Base-by-base conservation (phyloP, 441 rosid species). In the Manihot esculenta region DNA sequence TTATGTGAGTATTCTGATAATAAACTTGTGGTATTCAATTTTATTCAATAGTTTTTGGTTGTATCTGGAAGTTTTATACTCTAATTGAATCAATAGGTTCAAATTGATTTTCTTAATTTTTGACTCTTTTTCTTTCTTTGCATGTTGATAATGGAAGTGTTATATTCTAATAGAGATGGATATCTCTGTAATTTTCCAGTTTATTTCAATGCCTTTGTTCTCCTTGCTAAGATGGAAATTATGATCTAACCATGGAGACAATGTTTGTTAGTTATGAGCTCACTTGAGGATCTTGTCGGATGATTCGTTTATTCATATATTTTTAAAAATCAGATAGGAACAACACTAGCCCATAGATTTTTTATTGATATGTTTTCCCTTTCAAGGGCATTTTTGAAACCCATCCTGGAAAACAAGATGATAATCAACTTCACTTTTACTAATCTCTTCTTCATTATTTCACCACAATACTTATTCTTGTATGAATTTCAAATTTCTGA, bases 1-100 rank as follows among this genome's bases (percentile, higher is more conserved):
- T 75, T 95, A 95, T 80, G 99, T 95, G 77, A 89, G 98, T 80
- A 26, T 21, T 69, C 54, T 9, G 2, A 3, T 38, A 61, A 15
- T 10, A 65, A 51, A 17, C 38, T 44, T 33, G 27, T n/a, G 15
- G 57, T 45, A 50, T 50, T 50, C 1, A 12, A 42, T 21, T 54
- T 6, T n/a, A 9, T 23, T 38, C 1, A 7, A 8, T 53, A 23
- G 56, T 23, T 33, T 8, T 10, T 12, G 24, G 12, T 3, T 20
- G 17, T n/a, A 10, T 27, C 44, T 24, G 18, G 33, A 67, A 45
- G 50, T 59, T 68, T 75, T 17, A 33, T 68, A 20, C 1, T 56
- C 2, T 67, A 10, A 21, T 55, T 70, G n/a, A 53, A n/a, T 69
- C 44, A 64, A 23, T 54, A 18, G 18, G 24, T 7, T 30, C 4